Conservation (phyloP, 2,329 filamentous ascomycete species). For the Coniochaeta sp. region DNA sequence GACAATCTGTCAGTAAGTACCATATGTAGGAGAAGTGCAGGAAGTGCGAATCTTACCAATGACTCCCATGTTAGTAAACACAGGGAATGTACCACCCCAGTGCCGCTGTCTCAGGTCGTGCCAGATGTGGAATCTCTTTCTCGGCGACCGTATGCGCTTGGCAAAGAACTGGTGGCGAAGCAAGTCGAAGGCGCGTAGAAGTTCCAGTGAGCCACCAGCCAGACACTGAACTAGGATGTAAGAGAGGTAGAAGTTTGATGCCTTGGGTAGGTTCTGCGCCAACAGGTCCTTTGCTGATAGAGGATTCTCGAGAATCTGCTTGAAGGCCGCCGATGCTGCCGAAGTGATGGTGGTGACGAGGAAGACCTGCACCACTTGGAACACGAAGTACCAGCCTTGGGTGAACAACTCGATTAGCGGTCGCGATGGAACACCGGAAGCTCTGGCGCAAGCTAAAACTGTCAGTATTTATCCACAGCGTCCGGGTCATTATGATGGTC, state of each 20-base stretch:
- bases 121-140: conserved; percentile 72
- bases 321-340: conserved; percentile 57
- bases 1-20: too few species aligned
- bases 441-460: conserved; percentile 55
- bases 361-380: conserved; percentile 80
- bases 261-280: conserved; percentile 58
- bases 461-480: conserved; percentile 8
- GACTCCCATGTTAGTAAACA: conserved; percentile 67
- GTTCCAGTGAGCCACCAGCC: conserved; percentile 62
- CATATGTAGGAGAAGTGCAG: too few species aligned
- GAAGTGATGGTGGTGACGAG: conserved; percentile 73
- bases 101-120: conserved; percentile 59
- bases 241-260: conserved; percentile 73
- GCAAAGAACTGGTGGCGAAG: conserved; percentile 45
- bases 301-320: conserved; percentile 52
- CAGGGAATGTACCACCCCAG: conserved; percentile 71
- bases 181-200: conserved; percentile 65
- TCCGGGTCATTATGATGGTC: too few species aligned
- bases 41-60: conserved; percentile 56
- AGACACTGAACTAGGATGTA: conserved; percentile 86
- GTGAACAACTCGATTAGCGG: conserved; percentile 71
- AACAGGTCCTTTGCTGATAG: conserved; percentile 46
- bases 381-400: conserved; percentile 74
- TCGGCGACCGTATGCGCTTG: conserved; percentile 71
- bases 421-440: conserved; percentile 63